These are phyloP conservation scores for Cornus florida DNA, from an alignment of 148 eudicot genomes.

Conservation along the genomic window DNA sequence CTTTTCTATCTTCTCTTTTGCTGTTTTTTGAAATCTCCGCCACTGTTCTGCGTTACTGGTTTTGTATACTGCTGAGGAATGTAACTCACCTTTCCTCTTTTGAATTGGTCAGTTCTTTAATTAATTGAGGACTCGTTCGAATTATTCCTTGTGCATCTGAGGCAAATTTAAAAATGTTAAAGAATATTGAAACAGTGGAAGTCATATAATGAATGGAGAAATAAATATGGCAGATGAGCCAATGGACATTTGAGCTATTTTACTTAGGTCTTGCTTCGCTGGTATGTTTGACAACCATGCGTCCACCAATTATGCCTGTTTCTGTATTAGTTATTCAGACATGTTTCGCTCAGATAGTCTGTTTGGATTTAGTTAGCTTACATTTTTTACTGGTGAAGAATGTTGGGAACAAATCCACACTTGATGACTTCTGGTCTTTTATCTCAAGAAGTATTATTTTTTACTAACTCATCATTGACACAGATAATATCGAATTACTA, in stretches of 20 bases:
- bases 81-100: background rate
- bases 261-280: background rate
- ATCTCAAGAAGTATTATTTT: background rate
- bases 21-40: background rate
- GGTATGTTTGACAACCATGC: background rate
- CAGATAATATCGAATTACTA: background rate
- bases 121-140: background rate
- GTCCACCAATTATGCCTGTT: background rate
- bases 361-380: background rate
- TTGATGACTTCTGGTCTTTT: background rate
- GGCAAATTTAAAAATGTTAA: background rate
- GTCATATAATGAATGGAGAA: too few relatives aligned
- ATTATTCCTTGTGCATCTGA: background rate
- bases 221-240: background rate
- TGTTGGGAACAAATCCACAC: background rate
- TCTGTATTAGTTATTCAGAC: too few relatives aligned
- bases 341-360: background rate
- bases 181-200: too few relatives aligned
- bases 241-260: background rate
- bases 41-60: background rate
- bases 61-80: background rate
- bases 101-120: background rate
- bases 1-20: background rate
- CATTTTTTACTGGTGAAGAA: background rate
- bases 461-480: background rate